Conservation (phyloP, 192 early-diverging fungal species). For the Linnemannia hyalina region DNA sequence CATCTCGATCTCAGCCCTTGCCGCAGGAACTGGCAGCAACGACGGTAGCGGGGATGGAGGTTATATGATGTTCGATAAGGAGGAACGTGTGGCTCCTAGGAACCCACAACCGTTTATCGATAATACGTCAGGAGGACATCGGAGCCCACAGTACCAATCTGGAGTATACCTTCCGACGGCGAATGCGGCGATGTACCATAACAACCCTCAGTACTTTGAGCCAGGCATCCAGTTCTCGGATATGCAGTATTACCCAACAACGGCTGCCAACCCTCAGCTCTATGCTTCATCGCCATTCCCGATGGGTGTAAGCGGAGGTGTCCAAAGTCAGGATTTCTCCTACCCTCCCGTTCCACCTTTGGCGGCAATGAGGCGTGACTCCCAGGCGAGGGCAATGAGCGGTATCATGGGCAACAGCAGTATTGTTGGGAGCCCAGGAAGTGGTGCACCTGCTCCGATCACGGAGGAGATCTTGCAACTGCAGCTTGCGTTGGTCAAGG, state of each 20-base stretch:
- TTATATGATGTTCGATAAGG: background rate
- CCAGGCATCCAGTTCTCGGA: background rate
- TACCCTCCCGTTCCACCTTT: background rate
- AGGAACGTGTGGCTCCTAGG: background rate
- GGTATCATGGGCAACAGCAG: background rate
- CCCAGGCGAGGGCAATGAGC: background rate
- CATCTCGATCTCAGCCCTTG: background rate
- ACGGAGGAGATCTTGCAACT: background rate
- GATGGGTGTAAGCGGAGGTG: background rate
- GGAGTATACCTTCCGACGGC: background rate
- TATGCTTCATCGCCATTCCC: background rate
- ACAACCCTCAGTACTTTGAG: slow-evolving; percentile 1
- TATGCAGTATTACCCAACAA: background rate
- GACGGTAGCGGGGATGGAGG: background rate
- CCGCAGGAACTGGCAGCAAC: background rate
- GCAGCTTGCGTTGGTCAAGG: background rate
- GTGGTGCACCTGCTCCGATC: background rate
- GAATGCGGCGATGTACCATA: background rate
- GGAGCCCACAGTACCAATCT: background rate
- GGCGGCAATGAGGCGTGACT: background rate
- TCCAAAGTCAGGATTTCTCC: background rate
- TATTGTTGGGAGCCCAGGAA: background rate
- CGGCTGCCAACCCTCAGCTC: background rate
- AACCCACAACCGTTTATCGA: background rate
- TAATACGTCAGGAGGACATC: background rate